These are phyloP conservation scores for Meira nashicola DNA, from an alignment of 1,284 basidiomycete species.

Conservation along the genomic window DNA sequence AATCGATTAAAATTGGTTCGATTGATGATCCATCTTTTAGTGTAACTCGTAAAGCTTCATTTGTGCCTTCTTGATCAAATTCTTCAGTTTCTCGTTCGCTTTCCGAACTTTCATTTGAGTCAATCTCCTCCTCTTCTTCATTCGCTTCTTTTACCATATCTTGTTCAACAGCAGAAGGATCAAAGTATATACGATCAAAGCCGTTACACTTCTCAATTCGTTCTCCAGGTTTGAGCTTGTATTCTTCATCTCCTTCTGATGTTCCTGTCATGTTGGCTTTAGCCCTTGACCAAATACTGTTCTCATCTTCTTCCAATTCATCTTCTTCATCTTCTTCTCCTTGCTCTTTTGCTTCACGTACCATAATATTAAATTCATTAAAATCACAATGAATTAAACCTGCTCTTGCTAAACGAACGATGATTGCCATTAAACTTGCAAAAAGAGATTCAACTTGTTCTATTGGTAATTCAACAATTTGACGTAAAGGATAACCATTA, in stretches of 20 bases:
- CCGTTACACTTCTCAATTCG: constrained; percentile 39
- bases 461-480: constrained; percentile 74
- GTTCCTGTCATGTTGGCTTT: not conserved
- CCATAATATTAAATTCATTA: constrained; percentile 98
- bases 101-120: constrained; percentile 12
- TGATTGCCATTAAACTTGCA: constrained; percentile 87
- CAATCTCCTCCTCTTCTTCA: not conserved
- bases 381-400: constrained; percentile 98
- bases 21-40: constrained; percentile 68
- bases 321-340: constrained; percentile 10
- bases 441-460: constrained; percentile 75
- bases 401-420: constrained; percentile 84
- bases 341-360: constrained; percentile 57
- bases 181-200: constrained; percentile 33
- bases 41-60: constrained; percentile 72
- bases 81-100: constrained; percentile 20
- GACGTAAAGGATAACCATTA: constrained; percentile 93
- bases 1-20: constrained; percentile 91
- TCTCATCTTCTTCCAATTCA: constrained; percentile 8
- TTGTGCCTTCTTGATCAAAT: constrained; percentile 6
- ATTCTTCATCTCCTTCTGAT: constrained; percentile 11
- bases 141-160: not conserved
- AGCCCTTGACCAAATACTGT: not conserved
- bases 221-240: constrained; percentile 16
- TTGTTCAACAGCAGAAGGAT: constrained; percentile 6